These are phyloP conservation scores for Pseudogymnoascus sp. DNA, from an alignment of 2,329 filamentous ascomycete species.

Conservation along the genomic window DNA sequence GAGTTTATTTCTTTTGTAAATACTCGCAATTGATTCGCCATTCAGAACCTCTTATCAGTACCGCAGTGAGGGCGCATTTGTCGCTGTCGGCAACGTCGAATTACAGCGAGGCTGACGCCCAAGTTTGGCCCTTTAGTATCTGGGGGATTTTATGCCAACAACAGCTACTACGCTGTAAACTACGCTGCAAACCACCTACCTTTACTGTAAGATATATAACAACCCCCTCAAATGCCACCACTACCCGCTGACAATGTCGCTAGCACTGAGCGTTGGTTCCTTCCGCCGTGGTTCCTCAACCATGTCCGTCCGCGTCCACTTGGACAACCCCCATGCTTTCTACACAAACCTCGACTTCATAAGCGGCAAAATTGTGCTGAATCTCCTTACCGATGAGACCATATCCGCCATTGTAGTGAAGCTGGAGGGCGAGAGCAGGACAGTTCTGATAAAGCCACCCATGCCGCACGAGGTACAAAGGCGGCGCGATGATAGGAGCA, in stretches of 20 bases:
- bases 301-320: slow-evolving; percentile 59
- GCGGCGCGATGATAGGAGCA: slow-evolving; percentile 19
- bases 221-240: not conserved
- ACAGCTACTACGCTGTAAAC: not conserved
- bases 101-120: not conserved
- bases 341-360: slow-evolving; percentile 75
- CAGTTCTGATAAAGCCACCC: slow-evolving; percentile 36
- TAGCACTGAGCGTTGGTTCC: not conserved
- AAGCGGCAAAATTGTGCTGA: slow-evolving; percentile 50
- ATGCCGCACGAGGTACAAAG: slow-evolving; percentile 10
- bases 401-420: slow-evolving; percentile 71
- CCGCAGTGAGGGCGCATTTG: not conserved
- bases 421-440: slow-evolving; percentile 70
- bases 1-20: not conserved
- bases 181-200: not conserved
- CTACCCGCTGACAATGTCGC: not conserved
- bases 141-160: not conserved
- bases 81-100: not conserved
- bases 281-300: not conserved
- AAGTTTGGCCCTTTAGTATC: not conserved
- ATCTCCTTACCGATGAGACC: slow-evolving; percentile 56
- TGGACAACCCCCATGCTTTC: slow-evolving; percentile 59
- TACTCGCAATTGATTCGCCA: not conserved
- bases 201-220: not conserved
- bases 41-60: not conserved